Percentiles rank a stretch among this genome's conserved stretches.
These are phyloP conservation scores for Ilyonectria robusta DNA, from an alignment of 2,329 filamentous ascomycete species.

Conservation along the genomic window DNA sequence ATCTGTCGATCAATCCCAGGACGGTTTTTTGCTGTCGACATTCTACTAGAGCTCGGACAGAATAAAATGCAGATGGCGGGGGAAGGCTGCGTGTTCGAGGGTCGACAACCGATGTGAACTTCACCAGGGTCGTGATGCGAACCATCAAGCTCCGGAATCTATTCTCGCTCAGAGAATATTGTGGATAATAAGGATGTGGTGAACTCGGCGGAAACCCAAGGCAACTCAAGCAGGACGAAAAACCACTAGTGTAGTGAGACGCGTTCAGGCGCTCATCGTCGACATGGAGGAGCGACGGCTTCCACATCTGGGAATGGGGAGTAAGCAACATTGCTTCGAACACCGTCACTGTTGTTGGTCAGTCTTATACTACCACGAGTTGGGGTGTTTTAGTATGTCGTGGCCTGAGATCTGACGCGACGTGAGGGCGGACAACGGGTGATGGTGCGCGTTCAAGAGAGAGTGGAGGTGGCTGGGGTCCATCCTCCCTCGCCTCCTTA, in stretches of 20 bases:
- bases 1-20: no score
- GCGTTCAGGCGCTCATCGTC: not conserved
- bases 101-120: no score
- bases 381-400: not conserved
- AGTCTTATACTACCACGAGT: not conserved
- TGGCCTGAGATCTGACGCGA: not conserved
- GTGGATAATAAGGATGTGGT: no score
- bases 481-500: not conserved
- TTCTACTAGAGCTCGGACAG: no score
- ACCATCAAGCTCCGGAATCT: no score
- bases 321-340: not conserved
- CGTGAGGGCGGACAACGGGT: not conserved
- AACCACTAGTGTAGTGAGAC: not conserved
- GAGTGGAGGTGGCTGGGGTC: not conserved
- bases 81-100: no score
- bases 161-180: no score
- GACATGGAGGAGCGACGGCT: not conserved
- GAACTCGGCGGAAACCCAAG: no score
- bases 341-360: not conserved
- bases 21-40: no score
- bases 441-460: not conserved
- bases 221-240: not conserved
- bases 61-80: no score
- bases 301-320: not conserved
- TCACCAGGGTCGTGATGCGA: no score